Percentiles rank a stretch among this genome's conserved stretches.
phyloP scores from a whole-genome alignment of 2,329 filamentous ascomycete genomes.

The Neofusicoccum sp. region DNA sequence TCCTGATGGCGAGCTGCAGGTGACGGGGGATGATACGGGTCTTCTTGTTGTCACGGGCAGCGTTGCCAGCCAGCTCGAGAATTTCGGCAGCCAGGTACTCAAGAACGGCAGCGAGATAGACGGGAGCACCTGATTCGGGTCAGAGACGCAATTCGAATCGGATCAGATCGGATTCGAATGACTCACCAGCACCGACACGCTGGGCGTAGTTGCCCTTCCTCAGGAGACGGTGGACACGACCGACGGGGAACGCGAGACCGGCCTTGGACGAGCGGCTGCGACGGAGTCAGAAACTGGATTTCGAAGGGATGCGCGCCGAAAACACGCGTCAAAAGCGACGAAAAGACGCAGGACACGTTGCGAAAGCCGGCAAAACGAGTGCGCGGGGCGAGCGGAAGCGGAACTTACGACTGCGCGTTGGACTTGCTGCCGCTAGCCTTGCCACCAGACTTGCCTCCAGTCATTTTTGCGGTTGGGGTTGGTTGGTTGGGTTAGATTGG shows the following conservation, averaged over 20 bases:
- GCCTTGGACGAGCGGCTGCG: conserved; percentile 96
- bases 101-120: conserved; percentile 95
- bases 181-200: conserved; percentile 91
- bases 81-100: conserved; percentile 99
- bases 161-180: not conserved
- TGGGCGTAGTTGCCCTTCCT: conserved; percentile 99
- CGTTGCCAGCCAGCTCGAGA: conserved; percentile 97
- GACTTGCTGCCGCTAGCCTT: conserved; percentile 97
- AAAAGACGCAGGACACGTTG: conserved; percentile 44
- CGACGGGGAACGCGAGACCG: conserved; percentile 97
- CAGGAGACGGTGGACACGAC: conserved; percentile 98
- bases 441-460: conserved; percentile 99
- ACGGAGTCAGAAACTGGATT: conserved; percentile 44
- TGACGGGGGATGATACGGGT: conserved; percentile 99
- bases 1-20: conserved; percentile 97
- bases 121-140: conserved; percentile 68
- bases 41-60: conserved; percentile 99
- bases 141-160: conserved; percentile 24
- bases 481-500: conserved; percentile 30
- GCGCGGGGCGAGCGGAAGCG: conserved; percentile 18
- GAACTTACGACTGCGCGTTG: conserved; percentile 94
- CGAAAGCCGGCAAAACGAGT: conserved; percentile 26
- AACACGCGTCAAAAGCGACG: conserved; percentile 25
- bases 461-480: conserved; percentile 71
- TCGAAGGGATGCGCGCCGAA: conserved; percentile 32